phyloP scores from a whole-genome alignment of 2,329 filamentous ascomycete species.

The Colletotrichum cordylinicola region DNA sequence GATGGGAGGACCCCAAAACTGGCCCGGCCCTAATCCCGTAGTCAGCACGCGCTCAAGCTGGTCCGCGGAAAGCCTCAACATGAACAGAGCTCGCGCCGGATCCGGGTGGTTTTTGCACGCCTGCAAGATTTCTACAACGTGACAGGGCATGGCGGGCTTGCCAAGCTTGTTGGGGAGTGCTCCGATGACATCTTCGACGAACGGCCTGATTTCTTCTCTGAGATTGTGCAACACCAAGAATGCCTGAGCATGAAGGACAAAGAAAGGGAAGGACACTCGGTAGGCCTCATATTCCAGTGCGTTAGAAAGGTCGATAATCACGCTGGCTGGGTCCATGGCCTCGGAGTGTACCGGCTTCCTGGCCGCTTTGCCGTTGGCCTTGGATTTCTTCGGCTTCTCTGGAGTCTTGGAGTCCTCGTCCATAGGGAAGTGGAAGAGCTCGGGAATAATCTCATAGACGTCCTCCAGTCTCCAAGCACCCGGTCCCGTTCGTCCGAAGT shows the following conservation, averaged over 20 bases:
- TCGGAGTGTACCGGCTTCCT: neutral
- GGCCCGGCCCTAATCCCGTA: neutral
- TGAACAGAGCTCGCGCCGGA: neutral
- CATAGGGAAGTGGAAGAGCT: neutral
- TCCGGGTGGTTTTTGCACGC: neutral
- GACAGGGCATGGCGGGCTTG: neutral
- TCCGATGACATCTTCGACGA: neutral
- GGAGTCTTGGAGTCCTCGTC: neutral
- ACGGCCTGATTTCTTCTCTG: neutral
- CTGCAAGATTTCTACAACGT: neutral
- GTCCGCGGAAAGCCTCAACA: neutral
- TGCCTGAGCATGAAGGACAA: neutral
- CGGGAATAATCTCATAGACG: constrained; percentile 37
- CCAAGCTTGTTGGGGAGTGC: neutral
- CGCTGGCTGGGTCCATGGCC: neutral
- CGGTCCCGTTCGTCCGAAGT: neutral
- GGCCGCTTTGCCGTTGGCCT: neutral
- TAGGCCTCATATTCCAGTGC: neutral
- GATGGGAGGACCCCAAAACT: neutral
- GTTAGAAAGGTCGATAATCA: neutral
- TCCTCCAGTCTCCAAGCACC: constrained; percentile 37
- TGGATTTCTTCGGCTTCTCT: neutral
- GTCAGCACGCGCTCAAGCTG: neutral
- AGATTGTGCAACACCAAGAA: neutral
- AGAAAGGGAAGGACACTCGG: neutral